Evolutionary conservation across 495 filamentous ascomycete species (phyloP), one percentile per base, ranked within the genome.

Genomic region (Penicillium paxilli): DNA sequence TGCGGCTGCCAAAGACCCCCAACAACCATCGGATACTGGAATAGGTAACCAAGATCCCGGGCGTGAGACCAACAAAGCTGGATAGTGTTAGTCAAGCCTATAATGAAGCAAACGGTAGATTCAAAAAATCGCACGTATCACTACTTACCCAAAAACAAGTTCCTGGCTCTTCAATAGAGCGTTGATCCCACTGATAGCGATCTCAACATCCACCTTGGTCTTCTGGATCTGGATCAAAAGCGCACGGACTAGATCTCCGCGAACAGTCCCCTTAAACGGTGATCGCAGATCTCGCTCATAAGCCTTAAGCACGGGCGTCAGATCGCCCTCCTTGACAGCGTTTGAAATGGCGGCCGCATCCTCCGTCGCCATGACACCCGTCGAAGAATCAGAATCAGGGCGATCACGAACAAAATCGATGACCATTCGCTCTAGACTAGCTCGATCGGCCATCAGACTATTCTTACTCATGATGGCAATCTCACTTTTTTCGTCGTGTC

Each of bases 201-300:
- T 86, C 69, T 98, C 94, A 8, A 98, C 87, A 60, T 98, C 94
- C 23, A 98, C 94, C 75, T 98, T 98, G 1, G 94, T 98, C 77
- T 98, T 98, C 65, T 98, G 94, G 41, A 98, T 84, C 65, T 98
- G 94, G 41, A 98, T 96, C 25, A 98, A 79, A 45, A 98, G 81
- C 20, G 94, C 88, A 45, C 94, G 84, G 42, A 97, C 75, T n/a
- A 98, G 74, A 64, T 96, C 92, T 17, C 94, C 94, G 38, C 78
- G 78, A 14, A 98, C 64, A 1, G 91, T 87, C 6, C 91, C 91
- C 25, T 82, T 72, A 35, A 98, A 84, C 19, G 94, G 94, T 30
- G 72, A 82, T 21, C 87, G 80, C 30, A 98, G 66, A 63, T 96
- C 94, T 56, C 83, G 83, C 66, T 98, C 94, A 66, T 96, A 98